Conservation (phyloP, 2,329 filamentous ascomycete genomes). For the Colletotrichum liriopes region DNA sequence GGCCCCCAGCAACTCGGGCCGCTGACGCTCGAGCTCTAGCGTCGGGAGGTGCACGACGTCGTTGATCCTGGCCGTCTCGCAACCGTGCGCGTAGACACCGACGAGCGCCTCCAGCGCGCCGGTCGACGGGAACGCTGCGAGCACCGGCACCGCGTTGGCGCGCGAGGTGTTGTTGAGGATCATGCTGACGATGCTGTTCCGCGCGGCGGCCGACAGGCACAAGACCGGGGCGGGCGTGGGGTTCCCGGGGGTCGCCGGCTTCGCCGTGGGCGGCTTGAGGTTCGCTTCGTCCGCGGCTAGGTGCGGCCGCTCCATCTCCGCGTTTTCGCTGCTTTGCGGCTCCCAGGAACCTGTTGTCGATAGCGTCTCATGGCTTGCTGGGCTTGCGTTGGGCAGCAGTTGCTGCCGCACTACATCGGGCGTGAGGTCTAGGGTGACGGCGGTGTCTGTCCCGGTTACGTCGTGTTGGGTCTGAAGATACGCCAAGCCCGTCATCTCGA, state of each 20-base stretch:
- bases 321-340: slow-evolving; percentile 1
- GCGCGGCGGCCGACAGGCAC: not conserved
- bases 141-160: not conserved
- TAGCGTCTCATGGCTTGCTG: not conserved
- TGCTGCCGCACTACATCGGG: not conserved
- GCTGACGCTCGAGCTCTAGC: not conserved
- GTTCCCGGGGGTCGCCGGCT: not conserved
- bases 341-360: slow-evolving; percentile 1
- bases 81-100: not conserved
- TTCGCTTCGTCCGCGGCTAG: slow-evolving; percentile 7
- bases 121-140: slow-evolving; percentile 2
- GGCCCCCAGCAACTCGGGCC: slow-evolving; percentile 6
- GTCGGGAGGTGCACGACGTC: slow-evolving; percentile 27
- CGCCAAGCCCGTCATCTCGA: not conserved
- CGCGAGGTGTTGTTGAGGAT: slow-evolving; percentile 16
- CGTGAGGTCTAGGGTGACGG: not conserved
- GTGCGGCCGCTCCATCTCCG: slow-evolving; percentile 9
- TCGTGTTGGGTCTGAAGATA: not conserved
- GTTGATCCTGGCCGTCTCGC: not conserved
- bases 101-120: slow-evolving; percentile 8
- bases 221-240: not conserved
- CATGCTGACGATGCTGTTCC: slow-evolving; percentile 20
- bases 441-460: not conserved
- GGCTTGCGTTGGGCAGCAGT: too few species aligned
- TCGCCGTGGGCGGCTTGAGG: not conserved